phyloP scores from a whole-genome alignment of 441 rosid genomes.

The Hypseocharis bilobata region DNA sequence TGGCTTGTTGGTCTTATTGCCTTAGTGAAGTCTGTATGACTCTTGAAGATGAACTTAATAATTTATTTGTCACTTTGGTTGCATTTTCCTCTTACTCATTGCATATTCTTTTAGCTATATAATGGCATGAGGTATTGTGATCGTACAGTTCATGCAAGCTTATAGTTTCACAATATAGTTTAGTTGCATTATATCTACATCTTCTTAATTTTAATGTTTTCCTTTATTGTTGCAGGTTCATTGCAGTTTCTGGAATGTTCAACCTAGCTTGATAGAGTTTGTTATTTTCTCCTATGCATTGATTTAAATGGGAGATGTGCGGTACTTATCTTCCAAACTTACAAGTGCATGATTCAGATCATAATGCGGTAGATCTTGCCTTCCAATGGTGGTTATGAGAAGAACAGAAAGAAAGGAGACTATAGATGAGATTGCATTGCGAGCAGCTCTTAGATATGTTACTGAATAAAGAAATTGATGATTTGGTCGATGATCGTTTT shows the following conservation, averaged over 20 bases:
- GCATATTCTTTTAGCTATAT: too few species aligned
- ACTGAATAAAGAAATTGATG: slow-evolving; percentile 24
- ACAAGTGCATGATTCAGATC: too few species aligned
- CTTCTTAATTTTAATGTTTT: neutral
- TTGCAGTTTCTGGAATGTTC: slow-evolving; percentile 6
- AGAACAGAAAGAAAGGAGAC: slow-evolving; percentile 10
- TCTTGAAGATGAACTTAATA: too few species aligned
- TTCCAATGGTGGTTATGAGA: slow-evolving; percentile 8
- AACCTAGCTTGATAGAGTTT: neutral
- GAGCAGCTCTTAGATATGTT: slow-evolving; percentile 32
- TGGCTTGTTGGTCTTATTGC: neutral
- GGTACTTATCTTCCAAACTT: too few species aligned
- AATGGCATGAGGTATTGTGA: neutral
- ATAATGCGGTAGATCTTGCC: neutral
- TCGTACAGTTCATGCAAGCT: slow-evolving; percentile 3
- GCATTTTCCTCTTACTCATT: too few species aligned
- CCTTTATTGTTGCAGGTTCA: slow-evolving; percentile 13
- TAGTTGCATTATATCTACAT: neutral
- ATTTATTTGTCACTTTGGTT: too few species aligned
- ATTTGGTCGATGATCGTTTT: slow-evolving; percentile 41
- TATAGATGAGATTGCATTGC: slow-evolving; percentile 21
- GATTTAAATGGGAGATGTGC: slow-evolving; percentile 9
- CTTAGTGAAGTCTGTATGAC: neutral
- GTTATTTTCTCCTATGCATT: neutral
- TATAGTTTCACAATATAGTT: neutral